Evolutionary conservation across 495 filamentous ascomycete genomes (phyloP).

Genomic region (Friedmanniomyces simplex): DNA sequence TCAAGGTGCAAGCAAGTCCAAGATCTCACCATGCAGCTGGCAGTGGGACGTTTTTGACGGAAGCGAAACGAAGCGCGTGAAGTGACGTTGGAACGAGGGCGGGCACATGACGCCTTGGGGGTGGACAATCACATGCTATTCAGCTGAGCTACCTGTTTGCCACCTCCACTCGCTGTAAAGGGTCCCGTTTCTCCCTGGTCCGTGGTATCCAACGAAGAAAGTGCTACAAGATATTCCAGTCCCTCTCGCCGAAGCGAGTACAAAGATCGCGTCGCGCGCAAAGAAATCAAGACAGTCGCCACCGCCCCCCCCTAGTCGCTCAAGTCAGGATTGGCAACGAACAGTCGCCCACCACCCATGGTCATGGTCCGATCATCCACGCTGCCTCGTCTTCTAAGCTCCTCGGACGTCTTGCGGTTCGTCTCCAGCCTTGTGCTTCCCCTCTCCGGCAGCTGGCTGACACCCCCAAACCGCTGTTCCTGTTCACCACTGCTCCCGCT

Average conservation of each 20-base stretch:
- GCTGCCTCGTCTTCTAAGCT: constrained; percentile 73
- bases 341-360: constrained; percentile 76
- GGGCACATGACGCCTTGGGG: constrained; percentile 1
- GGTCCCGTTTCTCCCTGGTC: constrained; percentile 4
- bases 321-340: constrained; percentile 87
- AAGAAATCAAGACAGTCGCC: too few species aligned
- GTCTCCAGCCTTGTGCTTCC: constrained; percentile 40
- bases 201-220: constrained; percentile 15
- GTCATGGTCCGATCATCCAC: constrained; percentile 82
- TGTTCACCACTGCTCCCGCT: constrained; percentile 44
- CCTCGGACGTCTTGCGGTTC: constrained; percentile 62
- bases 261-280: background rate
- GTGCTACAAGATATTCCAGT: background rate
- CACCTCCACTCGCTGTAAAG: background rate
- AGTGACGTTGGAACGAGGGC: constrained; percentile 6
- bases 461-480: constrained; percentile 46
- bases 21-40: background rate
- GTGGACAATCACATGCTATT: background rate
- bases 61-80: background rate
- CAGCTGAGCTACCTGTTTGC: background rate
- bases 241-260: background rate
- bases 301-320: constrained; percentile 41
- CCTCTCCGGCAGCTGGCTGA: constrained; percentile 43
- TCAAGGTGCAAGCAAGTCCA: background rate
- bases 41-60: background rate